phyloP scores from a whole-genome alignment of 306 rosid species.

The Pueraria montana region DNA sequence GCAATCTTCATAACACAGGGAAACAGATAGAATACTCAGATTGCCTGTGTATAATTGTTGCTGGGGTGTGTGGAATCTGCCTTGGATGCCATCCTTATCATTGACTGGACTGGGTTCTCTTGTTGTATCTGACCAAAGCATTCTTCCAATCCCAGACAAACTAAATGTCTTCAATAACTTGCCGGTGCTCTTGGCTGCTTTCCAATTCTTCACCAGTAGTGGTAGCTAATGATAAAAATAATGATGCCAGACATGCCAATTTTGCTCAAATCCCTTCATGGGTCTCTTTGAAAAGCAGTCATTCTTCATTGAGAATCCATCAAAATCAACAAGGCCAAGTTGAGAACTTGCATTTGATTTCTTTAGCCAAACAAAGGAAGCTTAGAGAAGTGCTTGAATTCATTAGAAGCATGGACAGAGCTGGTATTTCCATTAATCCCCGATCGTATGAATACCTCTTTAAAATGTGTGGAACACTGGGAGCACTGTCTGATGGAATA shows the following conservation, averaged over 20 bases:
- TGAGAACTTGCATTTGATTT: slow-evolving; percentile 67
- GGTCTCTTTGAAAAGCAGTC: slow-evolving; percentile 56
- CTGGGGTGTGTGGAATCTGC: not conserved
- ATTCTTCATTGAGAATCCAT: slow-evolving; percentile 32
- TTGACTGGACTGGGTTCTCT: slow-evolving; percentile 23
- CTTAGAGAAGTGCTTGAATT: slow-evolving; percentile 61
- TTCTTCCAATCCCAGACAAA: slow-evolving; percentile 5
- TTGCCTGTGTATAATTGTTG: slow-evolving; percentile 21
- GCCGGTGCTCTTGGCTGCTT: slow-evolving; percentile 33
- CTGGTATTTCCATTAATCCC: slow-evolving; percentile 56
- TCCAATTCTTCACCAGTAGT: slow-evolving; percentile 35
- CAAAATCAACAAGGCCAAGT: slow-evolving; percentile 52
- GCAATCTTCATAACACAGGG: not conserved
- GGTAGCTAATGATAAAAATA: slow-evolving; percentile 38
- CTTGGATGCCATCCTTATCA: not conserved
- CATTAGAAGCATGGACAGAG: slow-evolving; percentile 58
- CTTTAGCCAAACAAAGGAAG: slow-evolving; percentile 65
- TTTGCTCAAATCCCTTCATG: slow-evolving; percentile 66
- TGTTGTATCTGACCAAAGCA: slow-evolving; percentile 25
- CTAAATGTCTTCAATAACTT: slow-evolving; percentile 55
- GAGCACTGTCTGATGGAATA: slow-evolving; percentile 56
- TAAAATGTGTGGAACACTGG: slow-evolving; percentile 57
- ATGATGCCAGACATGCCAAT: slow-evolving; percentile 46
- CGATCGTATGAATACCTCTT: slow-evolving; percentile 57
- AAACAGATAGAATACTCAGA: slow-evolving; percentile 22